These are phyloP conservation scores for Capronia coronata DNA, from an alignment of 2,329 filamentous ascomycete species.

Conservation along the genomic window DNA sequence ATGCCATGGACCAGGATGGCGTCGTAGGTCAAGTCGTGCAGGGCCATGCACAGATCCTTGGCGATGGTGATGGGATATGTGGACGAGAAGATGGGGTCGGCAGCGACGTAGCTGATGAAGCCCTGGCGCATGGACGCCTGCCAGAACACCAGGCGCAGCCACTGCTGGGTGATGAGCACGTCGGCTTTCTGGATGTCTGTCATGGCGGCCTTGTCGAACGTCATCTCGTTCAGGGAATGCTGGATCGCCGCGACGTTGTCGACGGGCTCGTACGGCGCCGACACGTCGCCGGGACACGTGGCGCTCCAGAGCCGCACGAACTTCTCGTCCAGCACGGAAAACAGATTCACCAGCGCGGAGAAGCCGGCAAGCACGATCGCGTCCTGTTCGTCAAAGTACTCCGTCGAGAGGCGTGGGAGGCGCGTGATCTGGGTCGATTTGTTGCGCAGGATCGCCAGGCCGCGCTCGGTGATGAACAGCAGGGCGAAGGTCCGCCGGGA, in stretches of 20 bases:
- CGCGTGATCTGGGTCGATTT: conserved; percentile 26
- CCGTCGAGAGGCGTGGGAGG: conserved; percentile 21
- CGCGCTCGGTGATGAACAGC: conserved; percentile 28
- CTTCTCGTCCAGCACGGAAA: conserved; percentile 28
- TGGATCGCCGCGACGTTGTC: conserved; percentile 27
- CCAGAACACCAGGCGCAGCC: conserved; percentile 66
- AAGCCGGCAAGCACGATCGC: conserved; percentile 26
- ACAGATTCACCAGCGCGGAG: conserved; percentile 24
- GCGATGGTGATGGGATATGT: conserved; percentile 58
- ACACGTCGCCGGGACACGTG: conserved; percentile 12
- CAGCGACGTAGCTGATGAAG: conserved; percentile 53
- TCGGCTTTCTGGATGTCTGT: conserved; percentile 62
- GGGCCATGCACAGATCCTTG: conserved; percentile 45
- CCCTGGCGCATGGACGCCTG: conserved; percentile 62
- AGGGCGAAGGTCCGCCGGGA: conserved; percentile 27
- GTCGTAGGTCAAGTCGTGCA: conserved; percentile 18
- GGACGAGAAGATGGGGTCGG: conserved; percentile 56
- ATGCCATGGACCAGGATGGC: conserved; percentile 27
- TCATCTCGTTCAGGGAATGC: conserved; percentile 25
- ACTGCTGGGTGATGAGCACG: conserved; percentile 61
- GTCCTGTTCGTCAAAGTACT: conserved; percentile 28
- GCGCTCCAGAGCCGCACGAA: conserved; percentile 26
- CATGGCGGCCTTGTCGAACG: conserved; percentile 33
- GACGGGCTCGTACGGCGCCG: conserved; percentile 12
- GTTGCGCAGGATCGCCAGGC: conserved; percentile 27